These are phyloP conservation scores for Sapria himalayana DNA, from an alignment of 345 rosid genomes.

Conservation along the genomic window DNA sequence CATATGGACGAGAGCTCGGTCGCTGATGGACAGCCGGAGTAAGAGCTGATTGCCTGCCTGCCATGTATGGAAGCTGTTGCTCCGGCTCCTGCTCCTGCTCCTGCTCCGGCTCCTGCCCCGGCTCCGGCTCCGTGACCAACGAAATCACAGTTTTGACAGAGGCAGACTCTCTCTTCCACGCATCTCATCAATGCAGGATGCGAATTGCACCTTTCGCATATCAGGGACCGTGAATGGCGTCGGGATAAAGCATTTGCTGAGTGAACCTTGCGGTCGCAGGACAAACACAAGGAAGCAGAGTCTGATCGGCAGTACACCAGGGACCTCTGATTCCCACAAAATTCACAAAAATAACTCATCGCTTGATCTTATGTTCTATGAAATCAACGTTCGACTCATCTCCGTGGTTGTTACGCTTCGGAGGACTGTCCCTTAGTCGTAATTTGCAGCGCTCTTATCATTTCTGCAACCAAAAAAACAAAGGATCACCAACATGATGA, in stretches of 20 bases:
- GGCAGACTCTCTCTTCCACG: slow-evolving; percentile 50
- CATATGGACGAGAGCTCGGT: slow-evolving; percentile 73
- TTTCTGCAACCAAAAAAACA: no score
- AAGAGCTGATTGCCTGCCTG: slow-evolving; percentile 57
- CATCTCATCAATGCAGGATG: slow-evolving; percentile 77
- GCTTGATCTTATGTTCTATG: no score
- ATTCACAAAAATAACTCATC: slow-evolving; percentile 89
- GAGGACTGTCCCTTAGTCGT: no score
- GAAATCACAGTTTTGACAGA: slow-evolving; percentile 99
- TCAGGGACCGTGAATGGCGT: slow-evolving; percentile 68
- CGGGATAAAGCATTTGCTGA: slow-evolving; percentile 84
- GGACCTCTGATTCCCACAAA: slow-evolving; percentile 79
- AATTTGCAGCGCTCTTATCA: no score
- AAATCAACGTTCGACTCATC: no score
- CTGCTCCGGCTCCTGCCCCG: slow-evolving; percentile 31
- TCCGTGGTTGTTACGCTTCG: no score
- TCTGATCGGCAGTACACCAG: slow-evolving; percentile 89
- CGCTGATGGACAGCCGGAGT: slow-evolving; percentile 88
- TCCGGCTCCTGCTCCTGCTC: slow-evolving; percentile 29
- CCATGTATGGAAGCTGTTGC: slow-evolving; percentile 32
- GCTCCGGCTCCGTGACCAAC: slow-evolving; percentile 39
- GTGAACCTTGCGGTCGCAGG: slow-evolving; percentile 86
- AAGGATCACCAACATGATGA: no score
- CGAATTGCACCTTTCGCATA: slow-evolving; percentile 76
- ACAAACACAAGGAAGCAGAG: slow-evolving; percentile 80